Percentiles rank a stretch among this genome's conserved stretches.
These are phyloP conservation scores for Penicillium sp. DNA, from an alignment of 2,329 filamentous ascomycete genomes.

Conservation along the genomic window DNA sequence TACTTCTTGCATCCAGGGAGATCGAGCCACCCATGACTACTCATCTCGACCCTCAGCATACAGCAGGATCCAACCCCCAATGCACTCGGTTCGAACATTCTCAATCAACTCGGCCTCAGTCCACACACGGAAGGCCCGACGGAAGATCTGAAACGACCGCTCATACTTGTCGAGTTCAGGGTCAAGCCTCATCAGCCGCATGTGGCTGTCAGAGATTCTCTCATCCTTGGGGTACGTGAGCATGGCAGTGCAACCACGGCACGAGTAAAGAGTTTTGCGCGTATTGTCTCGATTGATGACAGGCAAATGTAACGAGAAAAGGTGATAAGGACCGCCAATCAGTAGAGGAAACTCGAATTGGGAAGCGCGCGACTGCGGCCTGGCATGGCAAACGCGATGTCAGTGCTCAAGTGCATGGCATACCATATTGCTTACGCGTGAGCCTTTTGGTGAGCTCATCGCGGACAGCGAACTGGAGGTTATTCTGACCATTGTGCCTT, in stretches of 20 bases:
- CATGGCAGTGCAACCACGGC: not conserved
- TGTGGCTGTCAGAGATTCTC: not conserved
- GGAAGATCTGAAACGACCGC: not conserved
- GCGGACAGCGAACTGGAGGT: not conserved
- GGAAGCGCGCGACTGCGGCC: too few species aligned
- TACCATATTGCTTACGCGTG: not conserved
- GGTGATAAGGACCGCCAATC: too few species aligned
- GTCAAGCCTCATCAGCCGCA: not conserved
- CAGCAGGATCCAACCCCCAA: not conserved
- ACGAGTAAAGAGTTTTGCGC: not conserved
- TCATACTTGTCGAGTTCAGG: not conserved
- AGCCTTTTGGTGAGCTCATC: not conserved
- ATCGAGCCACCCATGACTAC: not conserved
- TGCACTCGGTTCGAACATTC: not conserved
- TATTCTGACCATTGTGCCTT: not conserved
- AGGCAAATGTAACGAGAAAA: too few species aligned
- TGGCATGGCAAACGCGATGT: too few species aligned
- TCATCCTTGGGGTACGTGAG: not conserved
- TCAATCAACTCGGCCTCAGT: not conserved
- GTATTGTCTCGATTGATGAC: not conserved
- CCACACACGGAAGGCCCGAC: not conserved
- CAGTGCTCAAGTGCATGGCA: too few species aligned
- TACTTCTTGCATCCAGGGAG: too few species aligned
- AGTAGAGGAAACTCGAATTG: too few species aligned
- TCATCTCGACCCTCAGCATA: not conserved